Conservation (phyloP, 2,329 filamentous ascomycete species). For the Keithomyces neogunnii region DNA sequence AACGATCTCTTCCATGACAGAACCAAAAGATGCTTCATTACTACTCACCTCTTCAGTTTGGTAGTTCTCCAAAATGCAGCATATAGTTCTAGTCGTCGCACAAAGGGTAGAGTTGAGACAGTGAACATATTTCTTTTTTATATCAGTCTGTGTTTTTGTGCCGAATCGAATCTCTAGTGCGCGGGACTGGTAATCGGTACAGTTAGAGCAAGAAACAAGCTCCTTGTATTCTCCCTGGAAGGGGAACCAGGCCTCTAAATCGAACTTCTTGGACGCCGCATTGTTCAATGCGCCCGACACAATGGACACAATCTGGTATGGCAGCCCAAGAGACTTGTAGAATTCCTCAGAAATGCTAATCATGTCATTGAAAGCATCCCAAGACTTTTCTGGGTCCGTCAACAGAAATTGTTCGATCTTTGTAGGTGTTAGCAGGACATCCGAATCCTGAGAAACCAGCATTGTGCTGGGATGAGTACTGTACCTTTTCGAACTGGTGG, state of each 20-base stretch:
- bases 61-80: slow-evolving; percentile 94
- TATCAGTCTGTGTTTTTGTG: slow-evolving; percentile 74
- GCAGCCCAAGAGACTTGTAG: slow-evolving; percentile 80
- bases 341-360: slow-evolving; percentile 87
- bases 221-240: slow-evolving; percentile 98
- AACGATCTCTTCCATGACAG: slow-evolving; percentile 17
- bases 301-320: slow-evolving; percentile 87
- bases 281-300: slow-evolving; percentile 93
- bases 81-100: slow-evolving; percentile 85
- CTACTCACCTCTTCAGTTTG: slow-evolving; percentile 68
- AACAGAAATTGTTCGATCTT: slow-evolving; percentile 68
- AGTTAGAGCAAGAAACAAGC: slow-evolving; percentile 95
- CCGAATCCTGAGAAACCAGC: background rate
- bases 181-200: slow-evolving; percentile 93
- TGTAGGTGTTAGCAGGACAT: slow-evolving; percentile 1
- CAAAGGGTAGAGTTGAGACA: slow-evolving; percentile 84
- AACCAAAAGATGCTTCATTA: background rate
- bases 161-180: slow-evolving; percentile 91
- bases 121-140: slow-evolving; percentile 87
- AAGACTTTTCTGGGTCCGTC: slow-evolving; percentile 81
- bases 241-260: slow-evolving; percentile 93
- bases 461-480: background rate
- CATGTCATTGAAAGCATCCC: slow-evolving; percentile 92
- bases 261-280: slow-evolving; percentile 73
- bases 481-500: slow-evolving; percentile 90